Conservation (phyloP, 352 stramenopile species). For the Thalassiosira exigua region DNA sequence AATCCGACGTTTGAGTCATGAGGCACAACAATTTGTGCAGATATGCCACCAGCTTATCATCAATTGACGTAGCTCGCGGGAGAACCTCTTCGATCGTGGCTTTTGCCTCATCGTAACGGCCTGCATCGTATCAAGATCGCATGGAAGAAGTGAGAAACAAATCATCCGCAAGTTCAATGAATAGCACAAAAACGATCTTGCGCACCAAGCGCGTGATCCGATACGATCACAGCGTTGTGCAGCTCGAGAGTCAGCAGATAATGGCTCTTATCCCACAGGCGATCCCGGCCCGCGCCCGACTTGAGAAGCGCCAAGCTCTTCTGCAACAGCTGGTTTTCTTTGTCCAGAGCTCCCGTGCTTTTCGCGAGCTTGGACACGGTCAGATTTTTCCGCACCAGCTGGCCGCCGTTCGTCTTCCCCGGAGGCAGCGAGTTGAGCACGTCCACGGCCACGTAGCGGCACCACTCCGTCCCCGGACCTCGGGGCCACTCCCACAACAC, state of each 20-base stretch:
- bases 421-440: slow-evolving; percentile 26
- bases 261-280: slow-evolving; percentile 15
- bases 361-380: slow-evolving; percentile 21
- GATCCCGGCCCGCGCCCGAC: slow-evolving; percentile 2
- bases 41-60: slow-evolving; percentile 30
- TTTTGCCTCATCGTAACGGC: slow-evolving; percentile 4
- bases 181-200: not conserved
- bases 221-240: slow-evolving; percentile 23
- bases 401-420: slow-evolving; percentile 2
- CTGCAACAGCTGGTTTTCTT: slow-evolving; percentile 31
- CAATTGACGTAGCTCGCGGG: slow-evolving; percentile 1
- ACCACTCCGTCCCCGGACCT: slow-evolving; percentile 20
- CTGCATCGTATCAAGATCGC: slow-evolving; percentile 6
- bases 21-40: slow-evolving; percentile 10
- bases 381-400: slow-evolving; percentile 21
- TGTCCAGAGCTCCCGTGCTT: slow-evolving; percentile 12
- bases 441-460: slow-evolving; percentile 35
- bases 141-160: not conserved
- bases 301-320: slow-evolving; percentile 13
- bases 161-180: too few relatives aligned
- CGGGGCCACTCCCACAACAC: slow-evolving; percentile 9
- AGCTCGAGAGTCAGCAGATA: slow-evolving; percentile 15
- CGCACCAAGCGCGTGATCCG: slow-evolving; percentile 26
- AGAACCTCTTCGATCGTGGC: slow-evolving; percentile 20
- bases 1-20: not conserved